Base-by-base conservation (phyloP, 2,329 filamentous ascomycete species). In the Chaetomium sp. region DNA sequence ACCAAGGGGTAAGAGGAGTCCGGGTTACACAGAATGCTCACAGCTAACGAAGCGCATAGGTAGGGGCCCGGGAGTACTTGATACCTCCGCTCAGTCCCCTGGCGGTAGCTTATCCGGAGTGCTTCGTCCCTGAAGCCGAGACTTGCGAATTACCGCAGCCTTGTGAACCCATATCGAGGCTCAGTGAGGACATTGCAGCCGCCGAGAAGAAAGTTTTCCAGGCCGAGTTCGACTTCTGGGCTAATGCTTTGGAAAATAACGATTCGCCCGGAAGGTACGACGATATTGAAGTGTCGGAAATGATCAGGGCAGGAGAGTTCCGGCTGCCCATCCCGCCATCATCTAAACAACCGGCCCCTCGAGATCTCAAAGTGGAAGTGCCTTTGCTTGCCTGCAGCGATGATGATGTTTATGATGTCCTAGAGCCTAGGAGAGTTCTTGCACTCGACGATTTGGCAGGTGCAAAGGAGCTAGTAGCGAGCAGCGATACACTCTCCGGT, bases 81-180 rank as follows among this genome's bases (percentile, higher is more conserved):
- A 72, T 72, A 3, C 71, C 72, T 2, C 71, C 71, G 1, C 60
- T 74, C 25, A 73, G 68, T 21, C 73, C 73, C 3, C 55, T 66
- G 21, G 23, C 45, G 7, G 29, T 62, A 3, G 23, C 54, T 6
- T 13, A 29, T 4, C 54, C 57, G 2, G 65, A 68, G 8, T 57
- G 63, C n/a, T 70, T 65, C 16, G 8, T 70, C 16, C 69, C 72
- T 2, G 62, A 68, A 13, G 57, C 64, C 16, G 68, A 68, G 1
- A 21, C 50, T 13, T 71, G 67, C 47, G 45, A 65, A 19, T 6
- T 74, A 6, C 69, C 72, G 1, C 65, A 68, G 3, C 65, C 70
- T 1, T 71, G 71, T 33, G 66, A 70, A 16, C 54, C 65, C 5
- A 68, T 64, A 53, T 70, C 69, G 7, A 54, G 62, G 3, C 47